Evolutionary conservation across 1,284 basidiomycete species (phyloP).

Genomic region (Pseudozyma sp.): DNA sequence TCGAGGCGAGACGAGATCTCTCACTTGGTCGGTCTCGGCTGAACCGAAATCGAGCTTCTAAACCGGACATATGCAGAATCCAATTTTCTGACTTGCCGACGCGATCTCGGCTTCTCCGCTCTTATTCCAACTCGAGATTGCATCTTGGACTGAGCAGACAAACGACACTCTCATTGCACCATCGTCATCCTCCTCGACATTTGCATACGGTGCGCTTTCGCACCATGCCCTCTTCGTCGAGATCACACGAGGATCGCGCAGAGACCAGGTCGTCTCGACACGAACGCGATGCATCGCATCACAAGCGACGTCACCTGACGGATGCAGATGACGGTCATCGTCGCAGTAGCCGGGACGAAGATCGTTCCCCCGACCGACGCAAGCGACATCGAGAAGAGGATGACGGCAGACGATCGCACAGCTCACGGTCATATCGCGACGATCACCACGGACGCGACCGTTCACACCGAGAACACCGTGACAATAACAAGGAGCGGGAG

Average conservation of each 20-base stretch:
- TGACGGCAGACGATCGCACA: conserved; percentile 13
- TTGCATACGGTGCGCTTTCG: background rate
- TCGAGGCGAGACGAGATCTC: background rate
- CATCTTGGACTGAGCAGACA: too few species aligned
- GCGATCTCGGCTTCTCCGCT: conserved; percentile 13
- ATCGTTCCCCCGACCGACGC: conserved; percentile 22
- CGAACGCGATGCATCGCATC: conserved; percentile 15
- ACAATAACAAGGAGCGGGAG: conserved; percentile 26
- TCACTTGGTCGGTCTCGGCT: too few species aligned
- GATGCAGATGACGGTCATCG: conserved; percentile 20
- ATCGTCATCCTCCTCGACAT: conserved; percentile 5
- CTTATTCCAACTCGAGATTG: conserved; percentile 3
- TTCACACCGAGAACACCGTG: conserved; percentile 24
- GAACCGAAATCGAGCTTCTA: background rate
- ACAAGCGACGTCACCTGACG: conserved; percentile 25
- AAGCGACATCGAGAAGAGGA: conserved; percentile 33
- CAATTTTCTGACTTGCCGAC: conserved; percentile 7
- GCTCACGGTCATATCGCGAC: conserved; percentile 21
- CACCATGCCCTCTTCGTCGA: conserved; percentile 32
- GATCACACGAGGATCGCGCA: conserved; percentile 15
- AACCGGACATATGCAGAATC: background rate
- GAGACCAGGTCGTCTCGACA: conserved; percentile 25
- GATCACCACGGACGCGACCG: conserved; percentile 14
- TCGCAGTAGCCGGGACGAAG: conserved; percentile 13
- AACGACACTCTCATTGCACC: background rate